Conservation (phyloP, 1,139 yeast genomes). For the Arxiozyma slooffiae region DNA sequence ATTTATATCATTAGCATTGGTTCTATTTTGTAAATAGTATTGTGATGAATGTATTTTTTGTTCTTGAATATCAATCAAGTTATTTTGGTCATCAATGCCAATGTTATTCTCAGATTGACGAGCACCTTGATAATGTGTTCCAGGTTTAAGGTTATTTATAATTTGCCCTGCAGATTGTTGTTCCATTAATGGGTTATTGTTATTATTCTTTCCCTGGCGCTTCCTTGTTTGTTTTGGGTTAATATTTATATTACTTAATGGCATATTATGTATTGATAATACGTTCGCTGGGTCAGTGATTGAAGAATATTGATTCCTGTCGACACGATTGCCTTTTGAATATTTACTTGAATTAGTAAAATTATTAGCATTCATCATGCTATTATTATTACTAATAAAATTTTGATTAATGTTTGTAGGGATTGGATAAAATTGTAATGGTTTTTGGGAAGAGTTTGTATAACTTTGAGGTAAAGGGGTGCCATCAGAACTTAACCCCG, state of each 20-base stretch:
- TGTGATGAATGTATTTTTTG: slow-evolving; percentile 17
- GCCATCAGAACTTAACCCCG: slow-evolving; percentile 11
- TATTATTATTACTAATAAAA: neutral
- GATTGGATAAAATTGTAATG: slow-evolving; percentile 27
- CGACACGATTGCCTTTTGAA: neutral
- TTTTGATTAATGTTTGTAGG: slow-evolving; percentile 15
- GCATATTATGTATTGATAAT: neutral
- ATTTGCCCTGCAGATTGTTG: neutral
- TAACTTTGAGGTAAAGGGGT: slow-evolving; percentile 19
- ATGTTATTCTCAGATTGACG: neutral
- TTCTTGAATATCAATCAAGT: neutral
- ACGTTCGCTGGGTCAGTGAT: neutral
- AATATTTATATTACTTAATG: neutral
- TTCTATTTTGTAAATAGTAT: neutral
- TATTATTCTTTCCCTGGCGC: neutral
- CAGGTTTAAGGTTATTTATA: neutral
- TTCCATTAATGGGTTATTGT: neutral
- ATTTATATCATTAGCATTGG: neutral
- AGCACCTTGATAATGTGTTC: neutral
- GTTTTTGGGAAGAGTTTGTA: slow-evolving; percentile 27
- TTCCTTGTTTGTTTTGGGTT: neutral
- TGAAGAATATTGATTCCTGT: neutral
- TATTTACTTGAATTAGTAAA: neutral
- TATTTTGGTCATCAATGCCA: neutral
- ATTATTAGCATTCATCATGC: neutral